These are phyloP conservation scores for Ceratocystis papillata DNA, from an alignment of 2,329 filamentous ascomycete genomes.

Conservation along the genomic window DNA sequence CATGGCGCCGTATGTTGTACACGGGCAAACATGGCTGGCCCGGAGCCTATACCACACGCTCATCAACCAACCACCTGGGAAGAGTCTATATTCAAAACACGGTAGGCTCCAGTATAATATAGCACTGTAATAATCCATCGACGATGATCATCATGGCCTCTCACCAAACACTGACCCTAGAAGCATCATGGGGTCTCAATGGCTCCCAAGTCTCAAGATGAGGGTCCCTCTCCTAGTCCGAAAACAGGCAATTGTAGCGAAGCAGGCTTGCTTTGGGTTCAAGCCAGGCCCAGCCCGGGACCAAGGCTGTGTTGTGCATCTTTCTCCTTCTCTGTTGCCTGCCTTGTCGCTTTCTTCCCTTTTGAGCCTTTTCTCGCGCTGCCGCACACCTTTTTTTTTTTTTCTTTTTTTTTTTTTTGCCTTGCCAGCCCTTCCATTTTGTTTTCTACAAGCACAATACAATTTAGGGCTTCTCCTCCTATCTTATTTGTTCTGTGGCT, in stretches of 20 bases:
- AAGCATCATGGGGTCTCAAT: not conserved
- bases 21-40: no score
- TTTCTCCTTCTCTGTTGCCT: not conserved
- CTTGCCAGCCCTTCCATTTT: not conserved
- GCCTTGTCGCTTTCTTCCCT: not conserved
- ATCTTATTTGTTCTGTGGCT: not conserved
- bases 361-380: not conserved
- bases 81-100: no score
- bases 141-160: constrained; percentile 1
- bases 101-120: no score
- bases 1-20: no score
- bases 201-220: not conserved
- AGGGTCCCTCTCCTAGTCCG: not conserved
- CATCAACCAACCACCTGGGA: not conserved
- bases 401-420: not conserved
- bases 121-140: not conserved
- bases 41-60: not conserved
- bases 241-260: not conserved
- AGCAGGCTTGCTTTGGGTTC: not conserved
- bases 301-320: not conserved
- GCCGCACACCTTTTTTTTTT: not conserved
- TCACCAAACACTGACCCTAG: not conserved
- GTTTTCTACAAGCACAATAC: not conserved
- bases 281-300: not conserved
- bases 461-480: not conserved